Conservation (phyloP, 441 rosid genomes). For the Corymbia citriodora region DNA sequence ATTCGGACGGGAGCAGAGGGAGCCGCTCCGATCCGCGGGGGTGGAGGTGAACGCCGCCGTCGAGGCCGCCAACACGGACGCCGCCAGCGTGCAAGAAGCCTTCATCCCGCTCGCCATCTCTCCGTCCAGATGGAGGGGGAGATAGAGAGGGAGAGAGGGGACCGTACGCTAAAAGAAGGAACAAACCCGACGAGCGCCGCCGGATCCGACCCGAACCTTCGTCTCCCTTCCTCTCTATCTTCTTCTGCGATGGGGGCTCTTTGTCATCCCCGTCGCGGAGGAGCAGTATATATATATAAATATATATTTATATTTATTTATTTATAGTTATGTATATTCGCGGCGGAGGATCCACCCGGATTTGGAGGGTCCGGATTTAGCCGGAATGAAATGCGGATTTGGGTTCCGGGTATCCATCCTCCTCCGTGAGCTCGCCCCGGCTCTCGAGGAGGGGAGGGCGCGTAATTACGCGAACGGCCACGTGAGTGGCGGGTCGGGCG, state of each 20-base stretch:
- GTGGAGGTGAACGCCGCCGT: slow-evolving; percentile 51
- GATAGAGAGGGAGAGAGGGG: background rate
- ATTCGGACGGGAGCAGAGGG: background rate
- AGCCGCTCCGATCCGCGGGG: slow-evolving; percentile 1
- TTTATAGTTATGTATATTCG: background rate
- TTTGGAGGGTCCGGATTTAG: background rate
- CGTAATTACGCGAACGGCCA: background rate
- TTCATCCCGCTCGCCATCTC: slow-evolving; percentile 19
- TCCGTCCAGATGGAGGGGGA: background rate
- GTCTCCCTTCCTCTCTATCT: background rate
- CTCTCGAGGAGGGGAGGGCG: background rate
- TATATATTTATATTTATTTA: too few species aligned
- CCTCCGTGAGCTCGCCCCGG: background rate
- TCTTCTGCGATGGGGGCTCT: background rate
- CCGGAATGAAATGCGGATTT: background rate
- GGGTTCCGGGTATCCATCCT: background rate
- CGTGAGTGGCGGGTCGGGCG: background rate
- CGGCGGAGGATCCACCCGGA: background rate
- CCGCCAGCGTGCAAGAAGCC: slow-evolving; percentile 55
- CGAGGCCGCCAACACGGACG: slow-evolving; percentile 56
- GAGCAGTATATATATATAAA: background rate
- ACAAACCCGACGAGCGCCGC: slow-evolving; percentile 54
- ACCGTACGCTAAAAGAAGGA: background rate
- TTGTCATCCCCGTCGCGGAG: background rate
- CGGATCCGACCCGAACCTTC: slow-evolving; percentile 30